A percentile compares a stretch with the other conserved stretches of the same genome.
Conservation (phyloP, 805 yeast genomes). For the Dipodascopsis uninucleata region DNA sequence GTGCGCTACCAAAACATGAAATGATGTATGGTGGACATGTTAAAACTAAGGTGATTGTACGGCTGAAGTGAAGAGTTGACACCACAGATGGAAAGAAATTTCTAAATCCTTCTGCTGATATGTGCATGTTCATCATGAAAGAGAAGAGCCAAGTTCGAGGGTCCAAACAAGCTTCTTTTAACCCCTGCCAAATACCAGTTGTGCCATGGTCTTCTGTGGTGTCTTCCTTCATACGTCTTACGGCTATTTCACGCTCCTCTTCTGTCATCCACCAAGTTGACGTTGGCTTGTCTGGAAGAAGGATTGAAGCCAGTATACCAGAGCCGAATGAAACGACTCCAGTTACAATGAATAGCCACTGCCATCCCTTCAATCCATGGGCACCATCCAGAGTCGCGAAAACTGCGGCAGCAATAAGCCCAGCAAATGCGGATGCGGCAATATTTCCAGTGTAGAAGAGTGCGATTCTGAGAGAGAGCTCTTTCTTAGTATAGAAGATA, state of each 20-base stretch:
- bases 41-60: conserved; percentile 49
- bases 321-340: conserved; percentile 40
- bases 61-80: conserved; percentile 47
- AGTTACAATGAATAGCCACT: conserved; percentile 50
- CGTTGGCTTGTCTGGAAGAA: conserved; percentile 49
- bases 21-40: conserved; percentile 58
- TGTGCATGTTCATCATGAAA: conserved; percentile 16
- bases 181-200: conserved; percentile 7
- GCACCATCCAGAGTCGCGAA: conserved; percentile 40
- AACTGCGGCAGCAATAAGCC: conserved; percentile 50
- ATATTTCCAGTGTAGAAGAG: conserved; percentile 46
- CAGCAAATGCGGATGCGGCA: conserved; percentile 49
- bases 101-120: conserved; percentile 36
- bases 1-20: conserved; percentile 42
- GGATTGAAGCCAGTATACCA: conserved; percentile 38
- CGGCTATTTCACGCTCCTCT: conserved; percentile 22
- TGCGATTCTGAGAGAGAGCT: conserved; percentile 40
- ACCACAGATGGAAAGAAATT: conserved; percentile 60
- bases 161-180: conserved; percentile 12
- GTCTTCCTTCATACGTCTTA: conserved; percentile 21
- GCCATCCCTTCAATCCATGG: conserved; percentile 46
- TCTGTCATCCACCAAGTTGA: conserved; percentile 22
- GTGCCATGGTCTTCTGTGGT: conserved; percentile 34
- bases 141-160: conserved; percentile 16
- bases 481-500: conserved; percentile 40